Conservation (phyloP, 768 basidiomycete genomes). For the Strobilomyces echinocephalus region DNA sequence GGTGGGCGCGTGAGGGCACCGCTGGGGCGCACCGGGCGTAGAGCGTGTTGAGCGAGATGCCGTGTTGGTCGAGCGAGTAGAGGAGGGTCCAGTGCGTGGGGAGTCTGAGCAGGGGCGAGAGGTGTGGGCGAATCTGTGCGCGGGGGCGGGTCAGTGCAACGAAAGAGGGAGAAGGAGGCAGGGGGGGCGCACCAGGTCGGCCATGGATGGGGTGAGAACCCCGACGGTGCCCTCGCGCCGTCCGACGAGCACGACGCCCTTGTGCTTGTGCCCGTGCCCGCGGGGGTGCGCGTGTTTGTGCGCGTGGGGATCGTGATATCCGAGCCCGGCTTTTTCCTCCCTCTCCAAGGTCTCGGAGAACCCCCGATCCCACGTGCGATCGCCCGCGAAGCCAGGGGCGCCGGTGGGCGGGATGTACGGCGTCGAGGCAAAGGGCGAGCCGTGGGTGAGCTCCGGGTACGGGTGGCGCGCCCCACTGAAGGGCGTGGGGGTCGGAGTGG, state of each 20-base stretch:
- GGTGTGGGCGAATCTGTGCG: constrained; percentile 58
- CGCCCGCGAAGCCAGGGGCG: constrained; percentile 77
- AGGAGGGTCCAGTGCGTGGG: constrained; percentile 70
- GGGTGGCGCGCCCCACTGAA: constrained; percentile 9
- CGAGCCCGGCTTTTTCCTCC: constrained; percentile 40
- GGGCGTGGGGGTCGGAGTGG: constrained; percentile 10
- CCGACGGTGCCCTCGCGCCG: constrained; percentile 49
- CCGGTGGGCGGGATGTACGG: constrained; percentile 49
- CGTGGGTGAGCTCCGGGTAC: constrained; percentile 33
- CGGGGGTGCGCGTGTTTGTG: not conserved
- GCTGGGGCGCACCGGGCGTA: constrained; percentile 59
- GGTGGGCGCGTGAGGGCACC: constrained; percentile 20
- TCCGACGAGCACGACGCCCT: constrained; percentile 47
- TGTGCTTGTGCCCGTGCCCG: constrained; percentile 15
- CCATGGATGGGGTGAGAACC: constrained; percentile 51
- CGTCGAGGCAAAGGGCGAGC: constrained; percentile 47
- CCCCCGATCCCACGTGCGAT: constrained; percentile 64
- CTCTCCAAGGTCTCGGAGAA: constrained; percentile 46
- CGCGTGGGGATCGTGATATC: constrained; percentile 13
- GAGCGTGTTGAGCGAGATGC: constrained; percentile 86
- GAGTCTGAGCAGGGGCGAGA: constrained; percentile 72
- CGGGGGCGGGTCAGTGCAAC: not conserved
- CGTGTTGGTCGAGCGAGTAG: constrained; percentile 93
- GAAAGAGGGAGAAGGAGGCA: too few species aligned
- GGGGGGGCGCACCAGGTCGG: constrained; percentile 53